Evolutionary conservation across 2,329 filamentous ascomycete genomes (phyloP).

Genomic region (Epicoccum nigrum): DNA sequence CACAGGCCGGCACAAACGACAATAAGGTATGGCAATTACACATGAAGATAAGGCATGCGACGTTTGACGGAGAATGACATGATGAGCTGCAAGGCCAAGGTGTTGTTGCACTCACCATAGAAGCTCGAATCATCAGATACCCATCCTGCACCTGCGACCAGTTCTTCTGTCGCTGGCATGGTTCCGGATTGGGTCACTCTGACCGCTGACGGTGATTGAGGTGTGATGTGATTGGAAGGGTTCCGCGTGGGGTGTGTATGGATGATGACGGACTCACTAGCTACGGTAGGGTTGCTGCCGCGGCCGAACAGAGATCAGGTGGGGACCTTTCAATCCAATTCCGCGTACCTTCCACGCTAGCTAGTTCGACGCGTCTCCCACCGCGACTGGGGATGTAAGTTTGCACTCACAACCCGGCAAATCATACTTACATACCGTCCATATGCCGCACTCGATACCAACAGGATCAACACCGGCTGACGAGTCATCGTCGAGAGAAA

Average conservation of each 20-base stretch:
- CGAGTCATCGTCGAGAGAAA: slow-evolving; percentile 40
- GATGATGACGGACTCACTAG: slow-evolving; percentile 15
- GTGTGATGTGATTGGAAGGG: slow-evolving; percentile 14
- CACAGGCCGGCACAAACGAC: neutral
- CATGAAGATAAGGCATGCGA: neutral
- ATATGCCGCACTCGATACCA: slow-evolving; percentile 56
- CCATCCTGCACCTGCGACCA: slow-evolving; percentile 42
- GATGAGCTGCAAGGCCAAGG: neutral
- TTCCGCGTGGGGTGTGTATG: slow-evolving; percentile 9
- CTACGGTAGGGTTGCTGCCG: no score
- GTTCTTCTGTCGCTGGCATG: slow-evolving; percentile 32
- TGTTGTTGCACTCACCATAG: slow-evolving; percentile 45
- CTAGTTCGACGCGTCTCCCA: slow-evolving; percentile 20
- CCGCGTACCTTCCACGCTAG: slow-evolving; percentile 32
- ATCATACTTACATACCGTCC: slow-evolving; percentile 4
- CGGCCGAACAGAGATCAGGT: neutral
- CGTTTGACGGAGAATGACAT: slow-evolving; percentile 4
- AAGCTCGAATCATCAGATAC: slow-evolving; percentile 54
- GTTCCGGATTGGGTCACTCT: slow-evolving; percentile 4
- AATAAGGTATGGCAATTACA: neutral
- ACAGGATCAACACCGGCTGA: slow-evolving; percentile 48
- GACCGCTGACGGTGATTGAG: slow-evolving; percentile 19
- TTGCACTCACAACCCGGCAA: slow-evolving; percentile 3
- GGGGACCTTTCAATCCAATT: slow-evolving; percentile 15
- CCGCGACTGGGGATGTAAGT: slow-evolving; percentile 1